Percentiles rank a stretch among this genome's conserved stretches.
Conservation (phyloP, 257 asterid species). For the Mitragyna speciosa region DNA sequence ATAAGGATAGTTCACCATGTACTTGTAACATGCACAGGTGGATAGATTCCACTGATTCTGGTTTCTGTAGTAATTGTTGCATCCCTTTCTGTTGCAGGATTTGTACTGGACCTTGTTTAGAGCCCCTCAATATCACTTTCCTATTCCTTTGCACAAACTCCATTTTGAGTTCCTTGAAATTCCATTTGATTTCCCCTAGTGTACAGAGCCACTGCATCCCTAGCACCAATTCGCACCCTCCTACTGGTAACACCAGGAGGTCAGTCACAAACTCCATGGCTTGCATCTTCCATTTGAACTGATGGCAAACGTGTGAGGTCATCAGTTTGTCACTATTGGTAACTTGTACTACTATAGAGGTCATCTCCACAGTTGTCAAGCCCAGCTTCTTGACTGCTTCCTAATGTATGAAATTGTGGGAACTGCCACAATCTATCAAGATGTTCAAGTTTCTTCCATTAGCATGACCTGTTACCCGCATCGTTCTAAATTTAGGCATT, state of each 20-base stretch:
- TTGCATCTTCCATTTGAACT: neutral
- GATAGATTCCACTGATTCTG: neutral
- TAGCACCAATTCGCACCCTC: neutral
- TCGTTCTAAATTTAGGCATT: neutral
- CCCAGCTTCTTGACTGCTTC: neutral
- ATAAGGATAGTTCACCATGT: neutral
- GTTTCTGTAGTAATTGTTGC: neutral
- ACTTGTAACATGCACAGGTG: too few relatives aligned
- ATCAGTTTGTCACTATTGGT: neutral
- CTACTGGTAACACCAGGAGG: neutral
- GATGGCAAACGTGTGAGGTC: neutral
- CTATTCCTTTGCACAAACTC: neutral
- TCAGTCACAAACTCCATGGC: neutral
- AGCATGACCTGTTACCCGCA: neutral
- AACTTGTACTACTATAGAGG: accelerated
- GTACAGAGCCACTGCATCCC: neutral
- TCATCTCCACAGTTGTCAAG: accelerated
- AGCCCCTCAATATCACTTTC: neutral
- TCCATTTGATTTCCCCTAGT: neutral
- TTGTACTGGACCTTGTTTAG: neutral
- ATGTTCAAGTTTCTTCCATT: accelerated
- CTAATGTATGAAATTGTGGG: neutral
- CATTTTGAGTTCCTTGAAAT: neutral
- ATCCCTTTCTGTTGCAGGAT: too few relatives aligned
- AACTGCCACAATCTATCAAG: neutral